Evolutionary conservation across 495 filamentous ascomycete species (phyloP).

Genomic region (Xeromyces bisporus): DNA sequence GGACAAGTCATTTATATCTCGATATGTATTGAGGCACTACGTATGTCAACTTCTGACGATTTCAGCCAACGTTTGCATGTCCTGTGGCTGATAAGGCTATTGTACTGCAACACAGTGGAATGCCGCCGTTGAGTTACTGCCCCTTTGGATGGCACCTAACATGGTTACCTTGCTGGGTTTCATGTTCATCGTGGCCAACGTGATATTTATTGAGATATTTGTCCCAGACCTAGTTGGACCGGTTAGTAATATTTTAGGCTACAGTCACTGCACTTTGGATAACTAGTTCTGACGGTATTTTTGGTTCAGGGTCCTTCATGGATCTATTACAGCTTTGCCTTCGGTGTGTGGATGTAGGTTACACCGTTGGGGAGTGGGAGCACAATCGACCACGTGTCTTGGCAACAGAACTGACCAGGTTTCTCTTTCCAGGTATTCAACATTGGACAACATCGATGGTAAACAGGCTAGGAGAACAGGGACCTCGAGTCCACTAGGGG

Average conservation of each 20-base stretch:
- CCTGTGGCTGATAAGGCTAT: not conserved
- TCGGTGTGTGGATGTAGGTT: conserved; percentile 77
- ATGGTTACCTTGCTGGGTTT: conserved; percentile 95
- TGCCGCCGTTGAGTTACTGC: conserved; percentile 80
- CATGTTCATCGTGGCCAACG: conserved; percentile 79
- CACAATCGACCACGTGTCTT: conserved; percentile 6
- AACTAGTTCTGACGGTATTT: conserved; percentile 11
- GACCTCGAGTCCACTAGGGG: conserved; percentile 83
- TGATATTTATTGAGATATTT: conserved; percentile 58
- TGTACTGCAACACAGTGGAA: conserved; percentile 54
- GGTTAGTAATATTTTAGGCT: conserved; percentile 31
- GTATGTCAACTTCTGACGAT: conserved; percentile 35
- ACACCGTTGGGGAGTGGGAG: not conserved
- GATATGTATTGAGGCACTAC: conserved; percentile 86
- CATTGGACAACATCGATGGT: conserved; percentile 95
- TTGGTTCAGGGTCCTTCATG: conserved; percentile 58
- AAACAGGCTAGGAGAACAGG: conserved; percentile 93
- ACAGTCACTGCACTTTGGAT: conserved; percentile 1
- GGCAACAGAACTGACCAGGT: not conserved
- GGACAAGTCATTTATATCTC: conserved; percentile 88
- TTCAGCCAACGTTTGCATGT: not conserved
- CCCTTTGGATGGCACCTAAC: conserved; percentile 92
- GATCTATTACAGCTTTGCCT: conserved; percentile 88
- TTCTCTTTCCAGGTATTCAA: conserved; percentile 54
- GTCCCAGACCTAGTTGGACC: conserved; percentile 90